Conservation (phyloP, 75 land plant genomes). For the Sequoia sempervirens region DNA sequence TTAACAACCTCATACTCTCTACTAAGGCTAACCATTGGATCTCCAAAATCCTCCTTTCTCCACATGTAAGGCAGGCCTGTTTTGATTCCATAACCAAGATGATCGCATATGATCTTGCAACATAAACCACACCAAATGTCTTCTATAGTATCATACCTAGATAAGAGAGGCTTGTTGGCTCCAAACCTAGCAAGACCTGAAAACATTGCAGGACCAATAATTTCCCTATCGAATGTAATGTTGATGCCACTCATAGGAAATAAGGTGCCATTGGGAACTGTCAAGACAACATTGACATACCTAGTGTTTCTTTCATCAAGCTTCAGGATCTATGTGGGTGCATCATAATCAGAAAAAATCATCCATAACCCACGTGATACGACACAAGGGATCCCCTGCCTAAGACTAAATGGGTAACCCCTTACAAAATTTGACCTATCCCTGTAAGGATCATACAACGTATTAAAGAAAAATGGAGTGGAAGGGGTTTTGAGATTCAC, state of each 20-base stretch:
- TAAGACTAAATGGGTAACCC: constrained; percentile 92
- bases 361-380: constrained; percentile 87
- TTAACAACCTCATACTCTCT: constrained; percentile 50
- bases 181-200: constrained; percentile 39
- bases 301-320: constrained; percentile 39
- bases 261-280: constrained; percentile 60
- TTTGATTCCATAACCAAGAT: constrained; percentile 69
- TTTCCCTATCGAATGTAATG: constrained; percentile 60
- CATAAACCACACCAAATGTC: constrained; percentile 90
- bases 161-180: constrained; percentile 25
- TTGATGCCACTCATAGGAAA: constrained; percentile 81
- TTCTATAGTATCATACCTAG: constrained; percentile 57
- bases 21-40: constrained; percentile 39
- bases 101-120: constrained; percentile 70
- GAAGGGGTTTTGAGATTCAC: constrained; percentile 67
- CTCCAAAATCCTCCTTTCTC: constrained; percentile 29
- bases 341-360: constrained; percentile 69
- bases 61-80: constrained; percentile 84
- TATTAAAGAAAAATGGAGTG: constrained; percentile 91
- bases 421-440: constrained; percentile 88
- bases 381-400: constrained; percentile 70
- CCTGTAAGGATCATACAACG: constrained; percentile 87
- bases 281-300: constrained; percentile 80
- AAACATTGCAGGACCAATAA: constrained; percentile 68
- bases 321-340: constrained; percentile 62